Base-by-base conservation (phyloP, 495 filamentous ascomycete genomes). In the Hyaloscypha finlandica region DNA sequence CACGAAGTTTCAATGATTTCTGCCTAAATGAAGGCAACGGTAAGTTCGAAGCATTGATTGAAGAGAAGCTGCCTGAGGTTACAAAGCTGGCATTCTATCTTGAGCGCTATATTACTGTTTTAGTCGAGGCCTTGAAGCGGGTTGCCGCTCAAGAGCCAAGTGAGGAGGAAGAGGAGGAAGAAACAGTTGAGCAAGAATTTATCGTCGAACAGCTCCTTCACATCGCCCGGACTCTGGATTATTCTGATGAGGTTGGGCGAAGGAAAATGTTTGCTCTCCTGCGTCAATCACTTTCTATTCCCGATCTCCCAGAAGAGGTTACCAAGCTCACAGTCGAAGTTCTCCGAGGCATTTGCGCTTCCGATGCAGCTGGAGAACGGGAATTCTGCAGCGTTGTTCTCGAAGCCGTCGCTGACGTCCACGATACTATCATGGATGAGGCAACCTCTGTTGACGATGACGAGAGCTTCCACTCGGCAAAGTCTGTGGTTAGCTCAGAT, bases 31-130 rank as follows among this genome's bases (percentile, higher is more conserved):
- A 90, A 60, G 87, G 88, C 29, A 88, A 90, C 60, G 84, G 82
- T 20, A 92, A 88, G 74, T 90, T 83, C 60, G 89, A 92, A 62
- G 80, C 80, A 16, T 78, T 95, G 19, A 80, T 90, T 14, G 94
- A 97, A 71, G 93, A 96, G 72, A 97, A 97, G 76, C 88, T 99
- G 78, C 96, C 96, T 0, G 94, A 96, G 78, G 92, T 97, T 31
- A 97, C 91, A 11, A 91, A 90, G 60, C 84, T 98, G 8, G 94
- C 92, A 11, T 92, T 89, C 72, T 90, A 89, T 75, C 83, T 98
- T 2, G 85, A 93, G 70, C 86, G 87, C 29, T 92, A 97, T 72
- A 83, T 93, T 70, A 89, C 90, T 67, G 84, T 85, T 19, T 83
- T 98, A 8, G 81, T 97, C 59, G 85, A 93, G 59, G 83, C 83